Base-by-base conservation (phyloP, 805 yeast species). In the Ogataea paradorogensis region DNA sequence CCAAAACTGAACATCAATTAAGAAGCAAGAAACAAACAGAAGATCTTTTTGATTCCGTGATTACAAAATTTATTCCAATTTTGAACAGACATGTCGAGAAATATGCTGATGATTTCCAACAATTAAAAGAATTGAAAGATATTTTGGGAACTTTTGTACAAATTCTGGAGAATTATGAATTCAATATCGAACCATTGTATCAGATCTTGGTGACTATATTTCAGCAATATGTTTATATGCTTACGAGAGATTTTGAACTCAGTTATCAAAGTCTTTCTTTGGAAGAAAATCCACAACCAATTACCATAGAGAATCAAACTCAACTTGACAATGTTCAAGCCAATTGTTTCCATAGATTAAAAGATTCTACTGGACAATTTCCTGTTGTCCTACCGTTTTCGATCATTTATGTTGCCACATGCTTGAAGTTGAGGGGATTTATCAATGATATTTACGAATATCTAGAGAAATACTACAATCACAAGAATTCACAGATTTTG, bases 231-330 rank as follows among this genome's bases (percentile, higher is more conserved):
- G 78, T 86, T n/a, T 70, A 71, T 2, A 65, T 73, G 9, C 63
- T 80, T 16, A 71, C 77, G 10, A 66, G 64, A 43, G 71, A 73
- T 11, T 87, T 88, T 59, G 68, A 74, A 16, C 59, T 58, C 9
- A 82, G 81, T 34, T 91, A 89, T 63, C 63, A 69, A 23, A 70
- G 71, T 8, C 65, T 82, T 5, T 75, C 89, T 26, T 74, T 77
- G 45, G 81, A 82, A 16, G 97, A 91, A 57, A 93, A 87, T 58
- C 86, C 87, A 48, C 87, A 86, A 88, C 95, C 96, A 9, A 74
- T 89, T 67, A 75, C 76, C 0, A 78, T 89, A 23, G 74, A 80
- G 45, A 78, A 78, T 35, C 59, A 65, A 28, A 66, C 69, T 9
- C 73, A 83, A 35, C 86, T 80, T 58, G 76, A 78, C 46, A 78